A percentile compares a stretch with the other conserved stretches of the same genome.
Evolutionary conservation across 2,329 filamentous ascomycete species (phyloP).

Genomic region (Aspergillus quadrilineatus): DNA sequence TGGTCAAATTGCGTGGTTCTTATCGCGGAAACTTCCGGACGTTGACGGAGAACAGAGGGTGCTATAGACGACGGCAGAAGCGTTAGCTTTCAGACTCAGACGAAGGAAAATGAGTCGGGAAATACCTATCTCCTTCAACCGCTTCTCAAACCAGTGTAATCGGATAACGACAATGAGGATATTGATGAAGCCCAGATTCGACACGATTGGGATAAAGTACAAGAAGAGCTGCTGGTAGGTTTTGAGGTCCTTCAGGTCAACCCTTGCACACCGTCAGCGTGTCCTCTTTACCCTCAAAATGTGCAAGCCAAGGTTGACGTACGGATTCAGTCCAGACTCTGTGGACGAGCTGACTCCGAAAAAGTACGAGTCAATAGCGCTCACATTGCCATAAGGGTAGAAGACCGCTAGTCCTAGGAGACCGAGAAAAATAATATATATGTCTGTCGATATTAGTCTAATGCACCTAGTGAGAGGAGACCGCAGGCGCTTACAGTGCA

Average conservation of each 20-base stretch:
- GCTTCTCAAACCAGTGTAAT: constrained; percentile 51
- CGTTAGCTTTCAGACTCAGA: background rate
- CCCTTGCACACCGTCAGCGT: constrained; percentile 30
- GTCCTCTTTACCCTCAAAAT: background rate
- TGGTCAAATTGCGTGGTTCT: constrained; percentile 1
- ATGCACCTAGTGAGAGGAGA: background rate
- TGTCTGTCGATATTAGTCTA: constrained; percentile 30
- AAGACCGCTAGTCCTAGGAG: constrained; percentile 40
- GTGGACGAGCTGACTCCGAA: constrained; percentile 52
- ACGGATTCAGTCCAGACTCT: constrained; percentile 55
- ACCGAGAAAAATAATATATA: constrained; percentile 41
- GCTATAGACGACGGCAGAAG: constrained; percentile 4
- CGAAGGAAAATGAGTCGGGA: background rate
- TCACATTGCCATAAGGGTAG: constrained; percentile 42
- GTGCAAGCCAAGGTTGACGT: constrained; percentile 16
- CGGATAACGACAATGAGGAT: constrained; percentile 50
- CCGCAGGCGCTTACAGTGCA: constrained; percentile 28
- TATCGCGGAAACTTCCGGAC: background rate
- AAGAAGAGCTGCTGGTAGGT: constrained; percentile 54
- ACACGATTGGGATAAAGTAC: constrained; percentile 52
- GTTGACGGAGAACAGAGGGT: constrained; percentile 14
- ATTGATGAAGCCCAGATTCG: constrained; percentile 53
- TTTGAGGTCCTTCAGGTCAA: constrained; percentile 52
- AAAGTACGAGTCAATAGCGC: constrained; percentile 51
- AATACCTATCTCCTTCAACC: constrained; percentile 41